A percentile compares a stretch with the other conserved stretches of the same genome.
Evolutionary conservation across 1,284 basidiomycete genomes (phyloP).

Genomic region (Thelephora terrestris): DNA sequence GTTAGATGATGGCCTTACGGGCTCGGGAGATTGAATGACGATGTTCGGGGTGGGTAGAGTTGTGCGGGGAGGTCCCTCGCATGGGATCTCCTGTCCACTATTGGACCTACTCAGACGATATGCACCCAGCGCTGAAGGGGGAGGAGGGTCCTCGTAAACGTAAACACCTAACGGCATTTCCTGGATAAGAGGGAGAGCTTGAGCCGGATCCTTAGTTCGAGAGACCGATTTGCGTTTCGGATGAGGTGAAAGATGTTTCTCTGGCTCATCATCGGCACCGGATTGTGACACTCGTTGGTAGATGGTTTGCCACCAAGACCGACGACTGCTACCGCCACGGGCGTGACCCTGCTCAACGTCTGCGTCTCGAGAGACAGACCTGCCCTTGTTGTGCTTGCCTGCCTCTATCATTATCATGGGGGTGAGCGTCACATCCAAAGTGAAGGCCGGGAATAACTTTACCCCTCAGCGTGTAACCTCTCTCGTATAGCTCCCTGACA

Average conservation of each 20-base stretch:
- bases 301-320: constrained; percentile 48
- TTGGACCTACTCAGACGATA: constrained; percentile 18
- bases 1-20: constrained; percentile 6
- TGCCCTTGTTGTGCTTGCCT: background rate
- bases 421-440: background rate
- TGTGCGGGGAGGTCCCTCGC: background rate
- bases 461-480: constrained; percentile 32
- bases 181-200: background rate
- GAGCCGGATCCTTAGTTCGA: background rate
- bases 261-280: constrained; percentile 17
- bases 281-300: constrained; percentile 44
- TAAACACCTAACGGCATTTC: constrained; percentile 10
- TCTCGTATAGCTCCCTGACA: constrained; percentile 37
- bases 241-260: background rate
- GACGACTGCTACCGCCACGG: constrained; percentile 15
- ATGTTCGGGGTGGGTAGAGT: background rate
- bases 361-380: background rate
- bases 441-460: constrained; percentile 3
- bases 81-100: background rate
- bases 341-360: constrained; percentile 11
- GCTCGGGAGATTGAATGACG: constrained; percentile 4
- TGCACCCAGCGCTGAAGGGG: constrained; percentile 26
- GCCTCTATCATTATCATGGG: background rate
- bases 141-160: constrained; percentile 32
- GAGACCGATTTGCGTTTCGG: background rate